Conservation (phyloP, 2,329 filamentous ascomycete genomes). For the Aspergillus fructus region DNA sequence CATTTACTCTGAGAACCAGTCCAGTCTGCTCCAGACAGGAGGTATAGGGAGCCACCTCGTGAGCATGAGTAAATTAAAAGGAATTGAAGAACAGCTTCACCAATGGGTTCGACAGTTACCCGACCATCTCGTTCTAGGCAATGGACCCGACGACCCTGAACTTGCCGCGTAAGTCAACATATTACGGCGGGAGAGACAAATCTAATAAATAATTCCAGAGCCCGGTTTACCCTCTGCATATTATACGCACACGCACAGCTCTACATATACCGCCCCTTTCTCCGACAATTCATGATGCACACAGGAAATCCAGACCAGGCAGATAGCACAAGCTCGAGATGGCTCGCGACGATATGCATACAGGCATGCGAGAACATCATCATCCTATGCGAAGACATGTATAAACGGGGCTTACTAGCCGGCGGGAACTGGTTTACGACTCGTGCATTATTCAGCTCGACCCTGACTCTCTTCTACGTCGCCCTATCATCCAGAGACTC, state of each 20-base stretch:
- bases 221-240: slow-evolving; percentile 11
- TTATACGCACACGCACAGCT: slow-evolving; percentile 10
- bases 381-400: slow-evolving; percentile 14
- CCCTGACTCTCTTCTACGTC: slow-evolving; percentile 8
- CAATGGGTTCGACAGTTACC: too few relatives aligned
- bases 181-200: too few relatives aligned
- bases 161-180: neutral
- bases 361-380: slow-evolving; percentile 16
- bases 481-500: neutral
- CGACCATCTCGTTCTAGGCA: too few relatives aligned
- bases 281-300: slow-evolving; percentile 6
- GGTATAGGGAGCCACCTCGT: slow-evolving; percentile 9
- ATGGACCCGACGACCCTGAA: too few relatives aligned
- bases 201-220: slow-evolving; percentile 2
- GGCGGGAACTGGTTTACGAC: slow-evolving; percentile 9
- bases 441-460: slow-evolving; percentile 7
- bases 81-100: slow-evolving; percentile 7
- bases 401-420: slow-evolving; percentile 6
- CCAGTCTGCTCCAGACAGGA: neutral
- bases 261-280: slow-evolving; percentile 13
- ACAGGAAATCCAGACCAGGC: neutral
- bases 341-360: slow-evolving; percentile 7
- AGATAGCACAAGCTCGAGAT: neutral
- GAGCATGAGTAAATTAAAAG: slow-evolving; percentile 1
- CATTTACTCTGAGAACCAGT: neutral